These are phyloP conservation scores for Intubia oerlemansii DNA, from an alignment of 2,329 filamentous ascomycete species.

Conservation along the genomic window DNA sequence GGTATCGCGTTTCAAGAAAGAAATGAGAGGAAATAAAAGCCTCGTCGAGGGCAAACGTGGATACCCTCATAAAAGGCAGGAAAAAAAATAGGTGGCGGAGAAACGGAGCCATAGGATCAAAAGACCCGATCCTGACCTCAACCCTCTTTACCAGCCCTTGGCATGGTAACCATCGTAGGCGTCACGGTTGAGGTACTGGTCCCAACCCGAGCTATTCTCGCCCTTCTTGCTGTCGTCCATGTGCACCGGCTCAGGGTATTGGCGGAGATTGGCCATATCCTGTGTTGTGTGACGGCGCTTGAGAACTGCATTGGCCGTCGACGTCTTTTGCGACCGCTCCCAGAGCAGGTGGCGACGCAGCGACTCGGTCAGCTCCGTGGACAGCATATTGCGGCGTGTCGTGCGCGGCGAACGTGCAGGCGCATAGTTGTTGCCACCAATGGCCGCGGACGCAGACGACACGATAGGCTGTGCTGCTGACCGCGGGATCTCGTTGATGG, in stretches of 20 bases:
- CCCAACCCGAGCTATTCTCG: constrained; percentile 54
- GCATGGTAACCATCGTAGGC: constrained; percentile 63
- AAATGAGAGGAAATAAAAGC: background rate
- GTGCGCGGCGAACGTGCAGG: constrained; percentile 75
- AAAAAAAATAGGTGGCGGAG: no score
- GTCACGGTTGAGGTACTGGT: constrained; percentile 68
- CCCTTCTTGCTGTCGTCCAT: constrained; percentile 29
- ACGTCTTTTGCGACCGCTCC: constrained; percentile 89
- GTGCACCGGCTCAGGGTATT: constrained; percentile 48
- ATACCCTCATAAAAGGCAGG: no score
- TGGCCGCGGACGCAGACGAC: constrained; percentile 41
- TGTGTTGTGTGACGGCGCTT: constrained; percentile 82
- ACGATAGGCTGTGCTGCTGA: constrained; percentile 59
- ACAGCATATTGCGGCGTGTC: constrained; percentile 85
- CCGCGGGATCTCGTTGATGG: constrained; percentile 41
- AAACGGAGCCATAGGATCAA: no score
- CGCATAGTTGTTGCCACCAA: constrained; percentile 26
- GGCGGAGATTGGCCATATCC: constrained; percentile 71
- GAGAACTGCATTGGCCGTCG: constrained; percentile 68
- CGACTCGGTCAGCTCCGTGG: constrained; percentile 82
- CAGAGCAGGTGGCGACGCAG: constrained; percentile 79
- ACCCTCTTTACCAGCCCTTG: constrained; percentile 75
- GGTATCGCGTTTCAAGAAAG: background rate
- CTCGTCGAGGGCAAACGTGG: background rate
- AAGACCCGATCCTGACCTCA: background rate